Evolutionary conservation across 2,329 filamentous ascomycete species (phyloP).

Genomic region (Metarhizium rileyi): DNA sequence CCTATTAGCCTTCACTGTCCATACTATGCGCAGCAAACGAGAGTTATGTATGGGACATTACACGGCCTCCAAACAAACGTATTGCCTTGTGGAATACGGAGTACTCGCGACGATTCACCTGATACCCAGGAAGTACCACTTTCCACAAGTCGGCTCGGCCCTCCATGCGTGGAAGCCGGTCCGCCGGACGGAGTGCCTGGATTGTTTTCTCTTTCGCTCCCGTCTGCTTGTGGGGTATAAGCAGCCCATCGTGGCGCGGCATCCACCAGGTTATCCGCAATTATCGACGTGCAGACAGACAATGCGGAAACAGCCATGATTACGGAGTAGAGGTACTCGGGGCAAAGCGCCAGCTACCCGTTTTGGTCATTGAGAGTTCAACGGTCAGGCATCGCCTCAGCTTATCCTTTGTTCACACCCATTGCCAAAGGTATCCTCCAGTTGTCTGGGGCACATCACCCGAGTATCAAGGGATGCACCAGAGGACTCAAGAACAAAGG

Average conservation of each 20-base stretch:
- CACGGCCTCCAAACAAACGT: not conserved
- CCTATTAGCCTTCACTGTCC: not conserved
- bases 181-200: constrained; percentile 15
- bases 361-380: not conserved
- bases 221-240: not conserved
- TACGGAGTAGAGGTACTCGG: too few species aligned
- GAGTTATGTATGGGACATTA: not conserved
- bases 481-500: too few species aligned
- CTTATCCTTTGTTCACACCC: not conserved
- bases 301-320: not conserved
- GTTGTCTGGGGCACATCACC: not conserved
- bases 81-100: not conserved
- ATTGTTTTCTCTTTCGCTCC: constrained; percentile 5
- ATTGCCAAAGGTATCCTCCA: not conserved
- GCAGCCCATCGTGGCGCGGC: constrained; percentile 1
- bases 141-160: constrained; percentile 11
- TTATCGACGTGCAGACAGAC: not conserved
- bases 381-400: not conserved
- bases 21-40: too few species aligned
- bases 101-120: not conserved
- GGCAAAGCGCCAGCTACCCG: not conserved
- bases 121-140: not conserved
- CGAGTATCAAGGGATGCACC: not conserved
- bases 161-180: constrained; percentile 16
- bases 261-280: not conserved